phyloP scores from a whole-genome alignment of 2,329 filamentous ascomycete species.

The Venturiaceae sp. region DNA sequence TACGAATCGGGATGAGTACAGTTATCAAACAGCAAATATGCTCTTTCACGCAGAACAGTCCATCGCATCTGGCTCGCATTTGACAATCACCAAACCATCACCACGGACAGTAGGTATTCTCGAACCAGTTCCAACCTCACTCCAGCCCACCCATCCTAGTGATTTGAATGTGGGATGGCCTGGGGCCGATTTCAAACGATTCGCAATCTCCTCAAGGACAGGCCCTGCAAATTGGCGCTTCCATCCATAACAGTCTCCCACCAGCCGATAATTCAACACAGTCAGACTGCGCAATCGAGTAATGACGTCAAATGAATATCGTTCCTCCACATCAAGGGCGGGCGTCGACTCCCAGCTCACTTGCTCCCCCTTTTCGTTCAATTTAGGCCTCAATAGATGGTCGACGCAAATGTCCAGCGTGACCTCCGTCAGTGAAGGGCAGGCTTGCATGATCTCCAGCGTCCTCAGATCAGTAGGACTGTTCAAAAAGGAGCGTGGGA shows the following conservation, averaged over 20 bases:
- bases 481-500: not conserved
- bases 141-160: not conserved
- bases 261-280: not conserved
- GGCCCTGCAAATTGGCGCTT: not conserved
- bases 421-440: not conserved
- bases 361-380: not conserved
- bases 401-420: not conserved
- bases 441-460: not conserved
- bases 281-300: not conserved
- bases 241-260: not conserved
- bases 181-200: not conserved
- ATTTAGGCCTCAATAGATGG: not conserved
- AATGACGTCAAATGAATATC: not conserved
- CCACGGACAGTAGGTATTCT: not conserved
- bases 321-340: not conserved
- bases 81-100: not conserved
- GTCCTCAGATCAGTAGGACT: not conserved
- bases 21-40: too few relatives aligned
- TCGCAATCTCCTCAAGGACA: not conserved
- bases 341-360: not conserved
- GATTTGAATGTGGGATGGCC: not conserved
- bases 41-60: not conserved
- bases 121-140: not conserved
- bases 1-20: too few relatives aligned
- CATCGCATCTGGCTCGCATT: not conserved